Conservation (phyloP, 257 asterid genomes). For the Solanum appendiculatum region DNA sequence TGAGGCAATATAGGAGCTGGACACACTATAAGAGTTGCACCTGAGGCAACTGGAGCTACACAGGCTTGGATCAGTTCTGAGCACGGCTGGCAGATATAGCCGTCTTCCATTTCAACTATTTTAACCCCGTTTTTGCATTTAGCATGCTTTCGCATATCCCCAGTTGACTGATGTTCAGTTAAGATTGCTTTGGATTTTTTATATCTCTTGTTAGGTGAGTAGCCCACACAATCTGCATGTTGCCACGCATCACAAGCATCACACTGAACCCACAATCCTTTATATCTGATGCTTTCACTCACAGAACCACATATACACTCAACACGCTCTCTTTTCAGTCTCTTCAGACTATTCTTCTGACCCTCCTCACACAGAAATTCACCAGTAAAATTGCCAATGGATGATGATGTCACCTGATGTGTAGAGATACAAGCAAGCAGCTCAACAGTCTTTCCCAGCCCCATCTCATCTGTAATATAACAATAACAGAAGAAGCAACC, state of each 20-base stretch:
- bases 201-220: conserved; percentile 44
- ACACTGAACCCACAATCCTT: conserved; percentile 94
- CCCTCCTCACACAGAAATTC: conserved; percentile 26
- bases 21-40: conserved; percentile 97
- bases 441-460: conserved; percentile 96
- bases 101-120: conserved; percentile 54
- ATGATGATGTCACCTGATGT: conserved; percentile 63
- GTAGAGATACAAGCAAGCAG: conserved; percentile 77
- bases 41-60: conserved; percentile 74
- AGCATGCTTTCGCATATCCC: conserved; percentile 24
- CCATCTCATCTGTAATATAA: conserved; percentile 81
- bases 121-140: conserved; percentile 35
- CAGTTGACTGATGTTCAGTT: conserved; percentile 4
- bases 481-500: conserved; percentile 17
- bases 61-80: conserved; percentile 75
- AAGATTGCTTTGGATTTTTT: conserved; percentile 18
- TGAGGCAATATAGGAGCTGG: conserved; percentile 95
- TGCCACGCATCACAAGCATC: conserved; percentile 99
- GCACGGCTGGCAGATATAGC: conserved; percentile 63
- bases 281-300: conserved; percentile 64
- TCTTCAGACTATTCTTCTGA: conserved; percentile 36
- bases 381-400: conserved; percentile 22
- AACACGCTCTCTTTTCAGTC: conserved; percentile 84
- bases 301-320: conserved; percentile 96
- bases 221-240: conserved; percentile 92